Base-by-base conservation (phyloP, 305 asterid genomes). In the Fraxinus albicans region DNA sequence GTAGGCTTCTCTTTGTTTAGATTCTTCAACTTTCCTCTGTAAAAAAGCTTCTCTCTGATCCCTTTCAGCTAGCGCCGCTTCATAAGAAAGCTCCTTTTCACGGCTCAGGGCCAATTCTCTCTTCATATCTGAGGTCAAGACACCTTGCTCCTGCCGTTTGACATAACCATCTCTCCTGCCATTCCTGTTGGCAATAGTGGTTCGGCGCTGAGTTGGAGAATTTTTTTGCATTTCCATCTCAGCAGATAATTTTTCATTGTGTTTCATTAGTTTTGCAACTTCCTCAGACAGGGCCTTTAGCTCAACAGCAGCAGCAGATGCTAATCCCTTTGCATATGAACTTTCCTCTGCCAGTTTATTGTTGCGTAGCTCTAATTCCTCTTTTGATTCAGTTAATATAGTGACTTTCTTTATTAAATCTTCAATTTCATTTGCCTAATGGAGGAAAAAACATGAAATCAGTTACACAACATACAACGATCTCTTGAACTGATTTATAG, bases 291-390 rank as follows among this genome's bases (percentile, higher is more conserved):
- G 90, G 55, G 99, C 97, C 86, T 97, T 97, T 77, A 97, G 77
- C 87, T 97, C 99, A 31, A 97, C 99, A 4, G 99, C 99, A 81
- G 99, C 99, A 58, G 98, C 99, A 58, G 99, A 97, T 73, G 99
- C 98, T 83, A 97, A 88, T 78, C 97, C 99, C 89, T 97, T 95
- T 81, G 99, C 99, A 35, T 97, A 97, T 25, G 96, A 89, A 88
- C 99, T 91, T 73, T 97, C 99, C 81, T 94, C 99, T 3, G 98
- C 97, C 69, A 97, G 92, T 92, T 94, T 97, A 81, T 87, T 94
- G 91, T 95, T 97, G 86, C 91, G 93, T 65, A 87, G 86, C 87
- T 94, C 98, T 35, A 97, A 89, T 83, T 94, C 97, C 55, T 90
- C 94, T 81, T 93, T 95, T 77, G 88, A 82, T 58, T 90, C 91